Evolutionary conservation across 768 basidiomycete species (phyloP).

Genomic region (Mycena metata): DNA sequence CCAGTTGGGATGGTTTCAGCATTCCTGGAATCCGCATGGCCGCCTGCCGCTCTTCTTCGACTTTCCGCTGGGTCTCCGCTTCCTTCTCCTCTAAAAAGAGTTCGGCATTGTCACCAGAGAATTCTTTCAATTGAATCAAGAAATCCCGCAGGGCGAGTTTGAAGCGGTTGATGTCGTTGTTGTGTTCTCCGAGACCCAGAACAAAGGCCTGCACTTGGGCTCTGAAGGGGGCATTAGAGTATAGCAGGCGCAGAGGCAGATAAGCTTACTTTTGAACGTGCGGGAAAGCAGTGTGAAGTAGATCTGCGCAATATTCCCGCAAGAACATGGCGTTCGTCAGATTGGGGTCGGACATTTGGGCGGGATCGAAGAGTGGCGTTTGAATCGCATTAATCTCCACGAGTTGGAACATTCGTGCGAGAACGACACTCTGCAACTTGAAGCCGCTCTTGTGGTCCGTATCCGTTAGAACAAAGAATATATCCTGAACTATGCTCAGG

Average conservation of each 20-base stretch:
- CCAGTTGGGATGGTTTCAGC: slow-evolving; percentile 95
- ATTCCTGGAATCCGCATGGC: slow-evolving; percentile 98
- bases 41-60: slow-evolving; percentile 86
- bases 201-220: slow-evolving; percentile 82
- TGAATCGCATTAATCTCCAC: slow-evolving; percentile 86
- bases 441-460: slow-evolving; percentile 99
- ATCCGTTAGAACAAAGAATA: slow-evolving; percentile 97
- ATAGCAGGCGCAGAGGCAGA: not conserved
- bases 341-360: slow-evolving; percentile 74
- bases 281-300: slow-evolving; percentile 91
- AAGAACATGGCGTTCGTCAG: slow-evolving; percentile 87
- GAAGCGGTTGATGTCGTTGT: slow-evolving; percentile 90
- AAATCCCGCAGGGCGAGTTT: slow-evolving; percentile 96
- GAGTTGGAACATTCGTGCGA: slow-evolving; percentile 93
- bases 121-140: slow-evolving; percentile 97
- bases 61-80: slow-evolving; percentile 81
- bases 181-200: slow-evolving; percentile 74
- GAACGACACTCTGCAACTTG: slow-evolving; percentile 93
- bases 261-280: slow-evolving; percentile 85
- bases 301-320: slow-evolving; percentile 86
- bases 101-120: slow-evolving; percentile 94
- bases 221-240: slow-evolving; percentile 51
- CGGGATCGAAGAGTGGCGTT: slow-evolving; percentile 87
- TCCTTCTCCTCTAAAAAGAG: slow-evolving; percentile 96
- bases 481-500: slow-evolving; percentile 93